Conservation (phyloP, 176 grass and related monocot species). For the Oryza brachyantha region DNA sequence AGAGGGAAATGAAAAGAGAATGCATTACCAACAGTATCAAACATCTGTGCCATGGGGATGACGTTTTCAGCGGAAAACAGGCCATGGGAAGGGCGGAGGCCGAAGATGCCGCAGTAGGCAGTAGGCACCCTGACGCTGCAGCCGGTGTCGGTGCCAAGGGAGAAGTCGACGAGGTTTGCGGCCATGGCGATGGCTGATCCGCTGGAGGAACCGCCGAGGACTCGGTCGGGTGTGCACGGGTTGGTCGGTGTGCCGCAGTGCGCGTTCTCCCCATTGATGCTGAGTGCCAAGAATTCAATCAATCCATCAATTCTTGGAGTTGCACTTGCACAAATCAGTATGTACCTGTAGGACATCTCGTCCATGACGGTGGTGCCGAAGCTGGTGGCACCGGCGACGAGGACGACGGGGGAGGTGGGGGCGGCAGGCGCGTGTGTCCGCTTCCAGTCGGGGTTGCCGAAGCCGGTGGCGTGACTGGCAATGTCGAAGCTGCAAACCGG, state of each 20-base stretch:
- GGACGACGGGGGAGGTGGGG: constrained; percentile 63
- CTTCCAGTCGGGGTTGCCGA: constrained; percentile 78
- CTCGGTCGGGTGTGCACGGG: constrained; percentile 63
- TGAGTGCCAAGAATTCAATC: constrained; percentile 3
- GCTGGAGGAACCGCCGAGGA: constrained; percentile 86
- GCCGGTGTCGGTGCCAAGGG: constrained; percentile 80
- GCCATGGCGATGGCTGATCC: constrained; percentile 77
- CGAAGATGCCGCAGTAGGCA: constrained; percentile 84
- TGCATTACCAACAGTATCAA: constrained; percentile 91
- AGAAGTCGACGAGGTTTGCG: constrained; percentile 68
- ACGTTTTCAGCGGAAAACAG: constrained; percentile 45
- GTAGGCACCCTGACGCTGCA: constrained; percentile 88
- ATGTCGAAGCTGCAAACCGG: constrained; percentile 87
- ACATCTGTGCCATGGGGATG: constrained; percentile 79
- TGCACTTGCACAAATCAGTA: too few relatives aligned
- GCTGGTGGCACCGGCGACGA: constrained; percentile 64
- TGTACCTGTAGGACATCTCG: constrained; percentile 81
- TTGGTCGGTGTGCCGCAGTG: constrained; percentile 88
- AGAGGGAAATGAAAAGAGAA: background rate
- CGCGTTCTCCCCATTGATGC: constrained; percentile 87
- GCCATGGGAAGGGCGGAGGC: constrained; percentile 81
- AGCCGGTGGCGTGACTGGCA: constrained; percentile 52
- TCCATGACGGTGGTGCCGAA: constrained; percentile 88
- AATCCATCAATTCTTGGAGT: too few relatives aligned
- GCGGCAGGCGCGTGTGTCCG: constrained; percentile 58